Base-by-base conservation (phyloP, 2,329 filamentous ascomycete species). In the Arthrobotrys musiformis region DNA sequence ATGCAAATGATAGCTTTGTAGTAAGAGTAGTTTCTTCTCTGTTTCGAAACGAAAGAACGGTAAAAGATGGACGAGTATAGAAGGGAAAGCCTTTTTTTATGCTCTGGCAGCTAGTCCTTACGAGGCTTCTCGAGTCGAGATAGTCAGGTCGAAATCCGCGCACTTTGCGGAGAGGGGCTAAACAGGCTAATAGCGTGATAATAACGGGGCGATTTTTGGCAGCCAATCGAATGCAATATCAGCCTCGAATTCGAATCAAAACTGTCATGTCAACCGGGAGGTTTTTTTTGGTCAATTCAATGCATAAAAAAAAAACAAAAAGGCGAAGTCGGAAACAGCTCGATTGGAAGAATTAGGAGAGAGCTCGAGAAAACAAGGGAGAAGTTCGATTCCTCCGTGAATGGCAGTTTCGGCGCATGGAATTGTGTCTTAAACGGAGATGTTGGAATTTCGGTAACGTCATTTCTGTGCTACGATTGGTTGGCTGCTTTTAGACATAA, bases 31-130 rank as follows among this genome's bases (percentile, higher is more conserved):
- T 64, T 66, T 54, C 48, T 46, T 17, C 8, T 46, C 33, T 35
- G 70, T 75, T 75, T 75, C 54, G 70, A 75, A 75, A 75, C 70
- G 54, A 68, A 30, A 28, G 62, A 61, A 54, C 33, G 68, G 37
- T 19, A 60, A 56, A 69, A 40, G 44, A 40, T 63, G 58, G 56
- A n/a, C 56, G 24, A 50, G n/a, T 42, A 33, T 58, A 58, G 33
- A 28, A 26, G 30, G 30, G 67, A 70, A 28, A 61, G 28, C 35
- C 24, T 52, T 37, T 56, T 30, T 75, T 69, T 58, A 75, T 75
- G 70, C 62, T 35, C 17, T 66, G 58, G 42, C 50, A 52, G 42
- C 46, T 67, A 42, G 33, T 33, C 35, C 48, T 40, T 48, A 48
- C 33, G 60, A 50, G 40, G 67, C 54, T 52, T 60, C 30, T 60